A percentile compares a stretch with the other conserved stretches of the same genome.
Conservation (phyloP, 495 filamentous ascomycete species). For the Penicillium crystallinum region DNA sequence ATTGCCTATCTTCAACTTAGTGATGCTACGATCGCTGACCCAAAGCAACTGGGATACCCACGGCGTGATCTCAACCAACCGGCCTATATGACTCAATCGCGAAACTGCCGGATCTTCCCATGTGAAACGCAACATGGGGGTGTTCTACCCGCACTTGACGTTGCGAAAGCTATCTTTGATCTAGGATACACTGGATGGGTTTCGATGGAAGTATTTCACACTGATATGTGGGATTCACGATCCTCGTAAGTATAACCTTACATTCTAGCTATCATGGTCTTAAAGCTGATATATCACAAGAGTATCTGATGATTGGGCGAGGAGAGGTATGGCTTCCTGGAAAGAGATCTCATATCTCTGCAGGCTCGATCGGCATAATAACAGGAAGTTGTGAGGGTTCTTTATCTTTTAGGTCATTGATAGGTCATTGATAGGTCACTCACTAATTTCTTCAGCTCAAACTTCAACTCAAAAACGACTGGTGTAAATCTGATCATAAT, state of each 20-base stretch:
- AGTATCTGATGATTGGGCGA: neutral
- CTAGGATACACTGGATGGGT: conserved; percentile 9
- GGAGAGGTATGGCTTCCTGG: neutral
- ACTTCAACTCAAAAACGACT: too few species aligned
- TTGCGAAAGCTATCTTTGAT: conserved; percentile 9
- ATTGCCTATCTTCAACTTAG: conserved; percentile 15
- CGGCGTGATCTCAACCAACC: conserved; percentile 5
- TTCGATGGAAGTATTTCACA: conserved; percentile 13
- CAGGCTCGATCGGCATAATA: neutral
- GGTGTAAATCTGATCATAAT: too few species aligned
- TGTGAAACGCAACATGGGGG: conserved; percentile 5
- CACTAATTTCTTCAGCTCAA: too few species aligned
- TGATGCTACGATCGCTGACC: conserved; percentile 10
- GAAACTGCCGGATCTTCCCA: conserved; percentile 12
- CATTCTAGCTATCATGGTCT: neutral
- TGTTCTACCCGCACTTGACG: conserved; percentile 1
- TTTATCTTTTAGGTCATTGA: too few species aligned
- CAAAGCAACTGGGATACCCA: conserved; percentile 1
- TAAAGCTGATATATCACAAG: neutral
- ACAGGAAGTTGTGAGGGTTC: neutral
- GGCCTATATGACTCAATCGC: conserved; percentile 10
- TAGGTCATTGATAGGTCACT: too few species aligned
- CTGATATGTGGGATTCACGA: conserved; percentile 5
- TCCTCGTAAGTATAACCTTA: neutral
- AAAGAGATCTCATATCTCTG: neutral